Evolutionary conservation across 495 filamentous ascomycete genomes (phyloP), one percentile per base, ranked within the genome.

Genomic region (Annulohypoxylon bovei): DNA sequence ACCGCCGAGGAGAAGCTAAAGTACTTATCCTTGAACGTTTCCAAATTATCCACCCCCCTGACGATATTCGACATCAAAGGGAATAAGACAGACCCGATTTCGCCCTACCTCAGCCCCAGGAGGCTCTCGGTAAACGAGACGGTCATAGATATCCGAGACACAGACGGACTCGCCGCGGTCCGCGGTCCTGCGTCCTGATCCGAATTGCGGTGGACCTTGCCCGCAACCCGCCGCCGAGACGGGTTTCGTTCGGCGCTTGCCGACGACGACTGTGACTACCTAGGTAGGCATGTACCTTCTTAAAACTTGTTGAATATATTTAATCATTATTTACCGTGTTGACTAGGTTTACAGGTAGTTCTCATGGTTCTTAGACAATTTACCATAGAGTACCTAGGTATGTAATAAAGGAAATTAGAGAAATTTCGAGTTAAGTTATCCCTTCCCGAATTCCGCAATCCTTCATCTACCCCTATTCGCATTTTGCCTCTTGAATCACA

Each of bases 221-320:
- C 30, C 58, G 58, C 58, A 61, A n/a, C 16, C 16, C 28, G 58
- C 44, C 58, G 44, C 58, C 23, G n/a, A 27, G 22, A 1, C n/a
- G 16, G 5, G 14, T 54, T 54, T n/a, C n/a, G 2, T 20, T 59
- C 56, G 39, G 56, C 27, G 39, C 25, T 44, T 6, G 25, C 39
- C 56, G 56, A 59, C 39, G 39, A 59, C 56, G 39, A 20, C 39
- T 14, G 47, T 25, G 6, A 11, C n/a, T 2, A 27, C 18, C 16
- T 35, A 35, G 1, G 7, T 4, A 35, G 32, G 4, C 7, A 35
- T 35, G 32, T 4, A n/a, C n/a, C n/a, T n/a, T n/a, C n/a, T n/a
- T n/a, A n/a, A n/a, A n/a, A n/a, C n/a, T n/a, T n/a, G n/a, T n/a
- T n/a, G n/a, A n/a, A n/a, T n/a, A n/a, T n/a, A n/a, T n/a, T n/a